Evolutionary conservation across 805 yeast genomes (phyloP), one percentile per base, ranked within the genome.

Genomic region (Torulaspora franciscae): DNA sequence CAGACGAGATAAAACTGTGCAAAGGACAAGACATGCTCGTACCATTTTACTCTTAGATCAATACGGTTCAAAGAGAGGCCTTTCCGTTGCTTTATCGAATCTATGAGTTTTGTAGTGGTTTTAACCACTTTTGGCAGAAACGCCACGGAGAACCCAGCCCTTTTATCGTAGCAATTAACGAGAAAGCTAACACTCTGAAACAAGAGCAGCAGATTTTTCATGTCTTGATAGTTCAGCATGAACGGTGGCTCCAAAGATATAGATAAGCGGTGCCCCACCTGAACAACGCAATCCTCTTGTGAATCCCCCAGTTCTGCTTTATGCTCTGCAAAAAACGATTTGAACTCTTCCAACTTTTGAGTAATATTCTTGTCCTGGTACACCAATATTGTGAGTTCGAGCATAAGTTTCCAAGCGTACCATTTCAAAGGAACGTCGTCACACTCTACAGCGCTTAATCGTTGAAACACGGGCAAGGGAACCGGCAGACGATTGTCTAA

Each of bases 171-270:
- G 27, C 66, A 63, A 36, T 63, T 64, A 3, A 58, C 57, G 28
- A 64, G 40, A 40, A 57, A 64, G 46, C 66, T 61, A 7, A 62
- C 56, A 47, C 67, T 61, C 46, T 64, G 68, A 14, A 63, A 47
- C 7, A 64, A 45, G 6, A 63, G 37, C 13, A 64, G 37, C 3
- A 63, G 14, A 23, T 55, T 55, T 42, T 63, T 64, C 39, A 60
- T 37, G 42, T 62, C 61, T 30, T 52, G 52, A 28, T 61, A 61
- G 22, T 52, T 46, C 24, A 59, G 56, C 11, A 58, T 35, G 2
- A 45, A 42, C 1, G 59, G 54, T 8, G 53, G 37, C 11, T 46
- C 44, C 6, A 62, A 26, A 3, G 42, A 28, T n/a, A 63, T 14
- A 4, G 25, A 15, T 11, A 60, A 23, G 17, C 38, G 42, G 2